phyloP scores from a whole-genome alignment of 2,329 filamentous ascomycete species.

The Scortechinia acanthostroma region DNA sequence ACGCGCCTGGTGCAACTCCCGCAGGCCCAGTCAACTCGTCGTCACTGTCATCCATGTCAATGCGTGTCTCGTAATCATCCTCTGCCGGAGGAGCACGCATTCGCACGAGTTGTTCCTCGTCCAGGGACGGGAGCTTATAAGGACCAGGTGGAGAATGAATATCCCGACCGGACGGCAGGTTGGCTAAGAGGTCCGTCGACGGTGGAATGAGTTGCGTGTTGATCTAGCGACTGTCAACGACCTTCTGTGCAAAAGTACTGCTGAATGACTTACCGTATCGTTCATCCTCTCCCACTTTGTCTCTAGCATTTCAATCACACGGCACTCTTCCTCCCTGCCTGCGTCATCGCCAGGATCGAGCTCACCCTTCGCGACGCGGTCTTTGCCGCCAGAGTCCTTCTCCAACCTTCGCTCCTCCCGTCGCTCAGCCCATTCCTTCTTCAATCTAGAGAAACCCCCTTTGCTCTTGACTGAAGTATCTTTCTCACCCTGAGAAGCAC shows the following conservation, averaged over 20 bases:
- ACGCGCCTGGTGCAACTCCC: too few relatives aligned
- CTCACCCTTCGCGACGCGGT: conserved; percentile 15
- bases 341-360: conserved; percentile 41
- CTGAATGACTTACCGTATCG: conserved; percentile 38
- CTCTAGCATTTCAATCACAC: conserved; percentile 54
- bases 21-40: conserved; percentile 8
- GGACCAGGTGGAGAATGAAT: conserved; percentile 40
- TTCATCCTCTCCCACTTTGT: conserved; percentile 59
- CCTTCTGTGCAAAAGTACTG: background rate
- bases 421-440: conserved; percentile 49
- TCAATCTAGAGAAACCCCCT: conserved; percentile 32
- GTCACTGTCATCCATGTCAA: conserved; percentile 30
- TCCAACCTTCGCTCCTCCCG: conserved; percentile 47
- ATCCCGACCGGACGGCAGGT: conserved; percentile 55
- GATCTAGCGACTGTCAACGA: conserved; percentile 23
- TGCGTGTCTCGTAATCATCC: conserved; percentile 22
- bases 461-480: conserved; percentile 3
- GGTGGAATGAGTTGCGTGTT: conserved; percentile 51
- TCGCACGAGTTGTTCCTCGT: conserved; percentile 36
- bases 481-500: conserved; percentile 10
- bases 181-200: conserved; percentile 42
- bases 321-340: conserved; percentile 50
- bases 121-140: conserved; percentile 38
- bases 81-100: conserved; percentile 50
- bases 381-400: conserved; percentile 25